These are phyloP conservation scores for Lachnellula cervina DNA, from an alignment of 2,329 filamentous ascomycete genomes.

Conservation along the genomic window DNA sequence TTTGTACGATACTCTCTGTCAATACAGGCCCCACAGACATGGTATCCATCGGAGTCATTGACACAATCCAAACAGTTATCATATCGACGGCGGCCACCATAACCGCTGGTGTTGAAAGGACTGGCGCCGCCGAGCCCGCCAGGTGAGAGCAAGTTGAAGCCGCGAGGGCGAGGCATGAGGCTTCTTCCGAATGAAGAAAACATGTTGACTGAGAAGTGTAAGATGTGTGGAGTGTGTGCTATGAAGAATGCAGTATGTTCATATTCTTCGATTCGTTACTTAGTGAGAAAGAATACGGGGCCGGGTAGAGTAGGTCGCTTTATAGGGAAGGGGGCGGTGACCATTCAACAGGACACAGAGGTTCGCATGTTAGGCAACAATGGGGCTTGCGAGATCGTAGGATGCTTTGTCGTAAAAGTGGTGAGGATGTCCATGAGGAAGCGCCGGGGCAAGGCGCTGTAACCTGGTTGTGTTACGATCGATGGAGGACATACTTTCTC, in stretches of 20 bases:
- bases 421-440: neutral
- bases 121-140: neutral
- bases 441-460: neutral
- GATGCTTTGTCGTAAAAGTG: neutral
- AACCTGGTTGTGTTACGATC: neutral
- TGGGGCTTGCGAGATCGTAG: constrained; percentile 1
- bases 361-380: constrained; percentile 6
- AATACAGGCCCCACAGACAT: constrained; percentile 2
- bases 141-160: neutral
- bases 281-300: neutral
- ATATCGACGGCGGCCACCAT: neutral
- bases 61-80: constrained; percentile 7
- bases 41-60: neutral
- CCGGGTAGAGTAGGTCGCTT: neutral
- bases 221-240: neutral
- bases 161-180: neutral
- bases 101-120: neutral
- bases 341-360: neutral
- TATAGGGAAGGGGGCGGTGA: neutral
- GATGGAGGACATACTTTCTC: neutral
- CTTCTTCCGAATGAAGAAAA: neutral
- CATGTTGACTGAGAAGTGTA: neutral
- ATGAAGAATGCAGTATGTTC: neutral
- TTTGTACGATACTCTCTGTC: neutral
- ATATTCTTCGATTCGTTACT: neutral